Evolutionary conservation across 208 protist species (phyloP).

Genomic region (Trypanosoma lewisi): DNA sequence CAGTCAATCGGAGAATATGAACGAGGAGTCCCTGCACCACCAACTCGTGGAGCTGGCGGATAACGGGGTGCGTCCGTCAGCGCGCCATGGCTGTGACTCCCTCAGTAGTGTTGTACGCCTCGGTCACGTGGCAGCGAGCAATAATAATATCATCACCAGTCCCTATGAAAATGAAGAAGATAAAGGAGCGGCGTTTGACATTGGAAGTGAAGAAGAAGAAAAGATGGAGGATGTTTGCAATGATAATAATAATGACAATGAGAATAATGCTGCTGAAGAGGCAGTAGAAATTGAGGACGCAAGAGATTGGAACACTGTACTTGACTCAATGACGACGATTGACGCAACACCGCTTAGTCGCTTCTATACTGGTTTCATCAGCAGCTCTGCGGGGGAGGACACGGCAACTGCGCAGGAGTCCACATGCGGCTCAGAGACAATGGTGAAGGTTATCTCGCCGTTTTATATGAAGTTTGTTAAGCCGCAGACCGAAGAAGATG

Average conservation of each 20-base stretch:
- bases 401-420: background rate
- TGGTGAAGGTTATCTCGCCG: conserved; percentile 23
- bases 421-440: conserved; percentile 5
- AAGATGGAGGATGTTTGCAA: background rate
- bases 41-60: conserved; percentile 1
- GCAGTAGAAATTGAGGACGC: conserved; percentile 1
- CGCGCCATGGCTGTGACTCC: background rate
- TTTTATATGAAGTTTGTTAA: background rate
- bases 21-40: conserved; percentile 12
- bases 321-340: conserved; percentile 7
- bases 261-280: background rate
- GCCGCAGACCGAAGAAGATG: background rate
- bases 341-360: conserved; percentile 13
- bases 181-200: background rate
- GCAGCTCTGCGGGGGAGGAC: background rate
- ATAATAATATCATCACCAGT: too few relatives aligned
- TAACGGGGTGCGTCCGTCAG: background rate
- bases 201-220: background rate
- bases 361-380: conserved; percentile 10
- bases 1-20: background rate
- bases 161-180: background rate
- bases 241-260: background rate
- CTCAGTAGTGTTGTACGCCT: conserved; percentile 2
- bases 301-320: conserved; percentile 12
- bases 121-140: background rate